These are phyloP conservation scores for Apiotrichum montevideense DNA, from an alignment of 1,284 basidiomycete species.

Conservation along the genomic window DNA sequence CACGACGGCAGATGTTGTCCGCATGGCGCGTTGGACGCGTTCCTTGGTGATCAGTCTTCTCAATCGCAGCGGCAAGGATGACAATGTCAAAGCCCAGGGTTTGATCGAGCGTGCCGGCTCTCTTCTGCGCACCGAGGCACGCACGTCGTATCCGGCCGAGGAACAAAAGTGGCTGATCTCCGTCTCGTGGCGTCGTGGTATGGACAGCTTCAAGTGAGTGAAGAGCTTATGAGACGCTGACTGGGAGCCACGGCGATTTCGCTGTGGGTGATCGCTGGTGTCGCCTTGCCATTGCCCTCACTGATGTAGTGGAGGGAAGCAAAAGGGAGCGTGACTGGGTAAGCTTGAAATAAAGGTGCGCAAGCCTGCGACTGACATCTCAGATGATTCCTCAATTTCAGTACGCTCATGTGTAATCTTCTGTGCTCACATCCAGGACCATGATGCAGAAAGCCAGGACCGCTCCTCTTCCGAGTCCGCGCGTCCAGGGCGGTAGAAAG, in stretches of 20 bases:
- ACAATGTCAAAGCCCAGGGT: background rate
- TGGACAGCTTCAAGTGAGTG: background rate
- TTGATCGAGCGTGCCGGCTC: background rate
- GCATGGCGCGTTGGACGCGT: slow-evolving; percentile 4
- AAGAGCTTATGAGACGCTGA: background rate
- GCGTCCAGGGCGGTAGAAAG: background rate
- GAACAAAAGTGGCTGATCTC: slow-evolving; percentile 3
- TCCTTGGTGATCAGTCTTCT: slow-evolving; percentile 5
- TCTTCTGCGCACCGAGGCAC: background rate
- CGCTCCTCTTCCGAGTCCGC: too few relatives aligned
- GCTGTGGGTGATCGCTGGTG: background rate
- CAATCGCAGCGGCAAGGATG: background rate
- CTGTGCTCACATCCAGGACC: background rate
- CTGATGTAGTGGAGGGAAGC: background rate
- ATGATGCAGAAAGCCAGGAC: background rate
- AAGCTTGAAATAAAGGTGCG: background rate
- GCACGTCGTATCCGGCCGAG: background rate
- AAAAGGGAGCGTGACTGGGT: background rate
- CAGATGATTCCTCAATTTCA: too few relatives aligned
- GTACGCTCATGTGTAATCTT: background rate
- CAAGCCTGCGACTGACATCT: too few relatives aligned
- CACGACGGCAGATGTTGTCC: background rate
- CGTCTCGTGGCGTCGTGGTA: slow-evolving; percentile 1
- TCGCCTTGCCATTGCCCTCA: background rate
- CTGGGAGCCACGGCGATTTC: background rate